These are phyloP conservation scores for Bauhinia variegata DNA, from an alignment of 306 rosid species.

Conservation along the genomic window DNA sequence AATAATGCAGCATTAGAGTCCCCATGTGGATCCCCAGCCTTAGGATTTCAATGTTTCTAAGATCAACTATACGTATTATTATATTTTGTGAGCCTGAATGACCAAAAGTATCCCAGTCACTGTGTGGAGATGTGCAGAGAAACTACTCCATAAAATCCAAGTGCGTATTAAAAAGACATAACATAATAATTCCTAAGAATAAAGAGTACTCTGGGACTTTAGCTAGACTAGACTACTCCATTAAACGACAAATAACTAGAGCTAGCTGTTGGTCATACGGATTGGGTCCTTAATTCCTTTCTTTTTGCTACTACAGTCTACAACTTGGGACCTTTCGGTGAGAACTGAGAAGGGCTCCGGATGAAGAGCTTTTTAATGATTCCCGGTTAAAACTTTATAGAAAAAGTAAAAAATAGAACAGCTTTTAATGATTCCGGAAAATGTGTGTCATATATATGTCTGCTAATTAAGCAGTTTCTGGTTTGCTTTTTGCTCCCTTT, in stretches of 20 bases:
- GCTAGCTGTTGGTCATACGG: conserved; percentile 10
- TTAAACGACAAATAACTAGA: conserved; percentile 33
- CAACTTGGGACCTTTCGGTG: conserved; percentile 34
- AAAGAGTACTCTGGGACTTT: background rate
- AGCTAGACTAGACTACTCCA: too few relatives aligned
- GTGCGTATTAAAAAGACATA: too few relatives aligned
- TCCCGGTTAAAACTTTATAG: conserved; percentile 19
- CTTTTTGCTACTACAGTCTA: too few relatives aligned
- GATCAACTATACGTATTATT: conserved; percentile 4
- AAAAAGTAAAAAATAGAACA: conserved; percentile 5
- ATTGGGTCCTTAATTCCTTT: conserved; percentile 19
- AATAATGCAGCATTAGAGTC: too few relatives aligned
- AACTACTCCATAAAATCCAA: too few relatives aligned
- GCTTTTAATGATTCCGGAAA: conserved; percentile 33
- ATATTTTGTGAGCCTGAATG: conserved; percentile 18
- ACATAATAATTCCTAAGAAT: background rate
- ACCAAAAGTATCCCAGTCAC: conserved; percentile 11
- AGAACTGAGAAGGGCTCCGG: conserved; percentile 27
- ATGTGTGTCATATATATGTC: conserved; percentile 20
- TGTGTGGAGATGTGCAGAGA: too few relatives aligned
- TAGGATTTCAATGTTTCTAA: background rate
- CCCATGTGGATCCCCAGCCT: too few relatives aligned
- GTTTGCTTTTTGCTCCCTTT: too few relatives aligned
- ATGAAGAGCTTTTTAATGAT: conserved; percentile 40
- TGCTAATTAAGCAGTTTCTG: too few relatives aligned